A percentile compares a stretch with the other conserved stretches of the same genome.
phyloP scores from a whole-genome alignment of 73 alveolate species.

The Blepharisma stoltei region DNA sequence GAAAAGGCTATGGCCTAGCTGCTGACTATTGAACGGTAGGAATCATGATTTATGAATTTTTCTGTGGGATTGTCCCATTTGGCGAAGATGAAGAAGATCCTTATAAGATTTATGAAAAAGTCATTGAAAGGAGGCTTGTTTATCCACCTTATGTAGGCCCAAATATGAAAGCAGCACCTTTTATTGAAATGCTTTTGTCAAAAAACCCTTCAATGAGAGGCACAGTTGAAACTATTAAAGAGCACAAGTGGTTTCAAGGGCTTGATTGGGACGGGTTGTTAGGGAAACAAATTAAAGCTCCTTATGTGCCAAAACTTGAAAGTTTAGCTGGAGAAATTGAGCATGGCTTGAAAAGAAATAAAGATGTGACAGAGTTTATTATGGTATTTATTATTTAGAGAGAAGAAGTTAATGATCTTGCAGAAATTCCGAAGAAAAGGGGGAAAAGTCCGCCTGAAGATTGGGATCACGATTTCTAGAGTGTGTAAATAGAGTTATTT shows the following conservation, averaged over 20 bases:
- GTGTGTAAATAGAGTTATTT: too few relatives aligned
- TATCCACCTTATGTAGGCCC: slow-evolving; percentile 20
- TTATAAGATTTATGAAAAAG: slow-evolving; percentile 27
- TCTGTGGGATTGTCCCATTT: slow-evolving; percentile 48
- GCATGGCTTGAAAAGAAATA: not conserved
- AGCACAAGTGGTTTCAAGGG: not conserved
- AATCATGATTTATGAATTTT: slow-evolving; percentile 48
- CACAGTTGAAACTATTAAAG: not conserved
- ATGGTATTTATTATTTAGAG: too few relatives aligned
- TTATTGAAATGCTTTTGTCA: slow-evolving; percentile 12
- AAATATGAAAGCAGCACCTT: slow-evolving; percentile 1
- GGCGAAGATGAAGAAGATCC: slow-evolving; percentile 36
- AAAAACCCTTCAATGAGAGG: slow-evolving; percentile 30
- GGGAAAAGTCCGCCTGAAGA: too few relatives aligned
- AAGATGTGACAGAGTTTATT: not conserved
- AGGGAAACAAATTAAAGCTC: slow-evolving; percentile 7
- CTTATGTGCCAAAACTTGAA: not conserved
- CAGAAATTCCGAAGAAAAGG: too few relatives aligned
- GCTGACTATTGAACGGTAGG: slow-evolving; percentile 64
- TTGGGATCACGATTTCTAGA: too few relatives aligned
- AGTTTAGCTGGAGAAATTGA: not conserved
- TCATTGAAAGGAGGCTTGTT: slow-evolving; percentile 4
- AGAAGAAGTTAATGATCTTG: too few relatives aligned
- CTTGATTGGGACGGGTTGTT: not conserved
- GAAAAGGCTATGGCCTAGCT: slow-evolving; percentile 57